Conservation (phyloP, 2,329 filamentous ascomycete genomes). For the Setomelanomma holmii region DNA sequence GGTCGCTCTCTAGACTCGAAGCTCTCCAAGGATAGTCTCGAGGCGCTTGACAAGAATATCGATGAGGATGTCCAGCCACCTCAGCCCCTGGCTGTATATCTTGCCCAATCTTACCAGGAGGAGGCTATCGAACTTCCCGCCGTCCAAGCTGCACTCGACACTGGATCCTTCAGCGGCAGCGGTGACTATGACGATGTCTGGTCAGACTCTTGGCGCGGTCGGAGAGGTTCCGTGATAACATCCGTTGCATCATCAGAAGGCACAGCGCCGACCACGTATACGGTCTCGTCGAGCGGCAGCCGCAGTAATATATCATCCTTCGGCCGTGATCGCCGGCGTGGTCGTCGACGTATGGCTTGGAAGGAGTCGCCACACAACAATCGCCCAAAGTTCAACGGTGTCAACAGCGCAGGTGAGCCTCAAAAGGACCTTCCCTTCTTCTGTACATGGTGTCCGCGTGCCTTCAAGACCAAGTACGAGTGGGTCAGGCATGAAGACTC, state of each 20-base stretch:
- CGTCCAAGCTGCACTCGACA: slow-evolving; percentile 42
- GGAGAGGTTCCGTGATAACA: slow-evolving; percentile 38
- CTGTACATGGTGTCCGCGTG: slow-evolving; percentile 46
- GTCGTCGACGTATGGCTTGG: slow-evolving; percentile 45
- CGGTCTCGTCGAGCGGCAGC: slow-evolving; percentile 39
- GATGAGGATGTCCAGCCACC: slow-evolving; percentile 28
- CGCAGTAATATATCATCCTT: slow-evolving; percentile 46
- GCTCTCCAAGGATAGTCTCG: slow-evolving; percentile 41
- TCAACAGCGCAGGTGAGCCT: slow-evolving; percentile 39
- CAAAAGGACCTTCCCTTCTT: slow-evolving; percentile 44
- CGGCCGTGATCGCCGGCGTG: slow-evolving; percentile 41
- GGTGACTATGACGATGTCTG: slow-evolving; percentile 31
- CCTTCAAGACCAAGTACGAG: slow-evolving; percentile 48
- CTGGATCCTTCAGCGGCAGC: slow-evolving; percentile 26
- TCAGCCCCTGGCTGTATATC: slow-evolving; percentile 42
- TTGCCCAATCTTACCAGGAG: slow-evolving; percentile 45
- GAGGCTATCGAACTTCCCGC: slow-evolving; percentile 36
- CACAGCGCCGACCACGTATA: slow-evolving; percentile 42
- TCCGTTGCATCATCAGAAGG: slow-evolving; percentile 43
- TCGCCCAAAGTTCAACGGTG: slow-evolving; percentile 35
- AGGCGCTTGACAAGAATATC: slow-evolving; percentile 32
- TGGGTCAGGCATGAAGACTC: slow-evolving; percentile 49
- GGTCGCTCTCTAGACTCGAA: slow-evolving; percentile 23
- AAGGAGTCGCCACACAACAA: slow-evolving; percentile 39
- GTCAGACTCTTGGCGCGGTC: slow-evolving; percentile 29